Conservation (phyloP, 2,329 filamentous ascomycete species). For the Pestalotiopsis sp. region DNA sequence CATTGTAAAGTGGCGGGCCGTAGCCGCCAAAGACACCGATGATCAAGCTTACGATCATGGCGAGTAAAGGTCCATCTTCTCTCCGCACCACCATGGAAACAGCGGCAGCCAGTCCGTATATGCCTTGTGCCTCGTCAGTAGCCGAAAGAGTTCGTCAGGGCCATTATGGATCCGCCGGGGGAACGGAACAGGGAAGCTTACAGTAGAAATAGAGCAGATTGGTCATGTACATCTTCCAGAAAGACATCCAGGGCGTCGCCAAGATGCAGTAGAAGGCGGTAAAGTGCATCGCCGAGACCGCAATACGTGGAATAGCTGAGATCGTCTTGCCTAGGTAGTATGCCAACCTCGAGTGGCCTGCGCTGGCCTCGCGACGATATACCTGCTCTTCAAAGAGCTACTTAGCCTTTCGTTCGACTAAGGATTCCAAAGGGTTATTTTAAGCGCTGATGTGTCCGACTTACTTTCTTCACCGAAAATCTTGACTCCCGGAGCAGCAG, state of each 20-base stretch:
- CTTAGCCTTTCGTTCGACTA: neutral
- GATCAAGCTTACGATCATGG: constrained; percentile 4
- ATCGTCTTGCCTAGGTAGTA: constrained; percentile 9
- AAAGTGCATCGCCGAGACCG: constrained; percentile 2
- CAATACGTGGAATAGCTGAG: constrained; percentile 3
- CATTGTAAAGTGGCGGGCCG: constrained; percentile 6
- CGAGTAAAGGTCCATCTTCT: neutral
- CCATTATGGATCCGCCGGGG: neutral
- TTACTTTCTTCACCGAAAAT: constrained; percentile 8
- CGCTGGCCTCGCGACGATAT: constrained; percentile 3
- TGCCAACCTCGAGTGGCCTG: neutral
- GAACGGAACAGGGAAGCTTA: neutral
- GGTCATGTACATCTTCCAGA: neutral
- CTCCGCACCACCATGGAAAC: neutral
- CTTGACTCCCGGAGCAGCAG: constrained; percentile 2
- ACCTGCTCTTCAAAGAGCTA: neutral
- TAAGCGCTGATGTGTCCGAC: neutral
- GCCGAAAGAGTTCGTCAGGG: neutral
- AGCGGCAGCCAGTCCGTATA: constrained; percentile 2
- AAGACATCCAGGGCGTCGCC: constrained; percentile 2
- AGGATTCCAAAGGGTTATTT: neutral
- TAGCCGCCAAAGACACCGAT: constrained; percentile 8
- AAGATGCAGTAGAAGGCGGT: neutral
- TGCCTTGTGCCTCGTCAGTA: neutral
- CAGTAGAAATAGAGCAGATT: constrained; percentile 6